phyloP scores from a whole-genome alignment of 805 yeast genomes.

The Torulaspora delbrueckii region DNA sequence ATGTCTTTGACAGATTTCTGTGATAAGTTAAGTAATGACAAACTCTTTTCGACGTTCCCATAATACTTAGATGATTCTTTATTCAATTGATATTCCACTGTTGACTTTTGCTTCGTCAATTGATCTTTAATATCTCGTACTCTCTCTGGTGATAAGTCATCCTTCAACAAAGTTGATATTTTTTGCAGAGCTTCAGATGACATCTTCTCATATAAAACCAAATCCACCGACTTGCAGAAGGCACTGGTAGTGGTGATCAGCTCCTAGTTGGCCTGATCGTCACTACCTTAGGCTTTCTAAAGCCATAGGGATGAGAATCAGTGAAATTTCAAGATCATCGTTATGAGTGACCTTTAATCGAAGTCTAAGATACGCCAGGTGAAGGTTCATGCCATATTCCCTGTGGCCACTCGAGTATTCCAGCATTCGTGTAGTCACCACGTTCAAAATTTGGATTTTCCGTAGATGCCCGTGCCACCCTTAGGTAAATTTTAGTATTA shows the following conservation, averaged over 20 bases:
- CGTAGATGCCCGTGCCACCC: slow-evolving; percentile 51
- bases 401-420: slow-evolving; percentile 52
- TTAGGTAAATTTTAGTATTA: slow-evolving; percentile 42
- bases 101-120: slow-evolving; percentile 61
- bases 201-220: slow-evolving; percentile 8
- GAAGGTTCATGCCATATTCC: slow-evolving; percentile 49
- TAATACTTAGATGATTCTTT: slow-evolving; percentile 63
- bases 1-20: slow-evolving; percentile 48
- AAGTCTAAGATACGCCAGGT: slow-evolving; percentile 45
- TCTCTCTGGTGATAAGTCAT: slow-evolving; percentile 50
- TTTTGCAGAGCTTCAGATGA: slow-evolving; percentile 26
- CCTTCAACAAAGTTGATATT: slow-evolving; percentile 35
- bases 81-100: slow-evolving; percentile 69
- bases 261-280: neutral
- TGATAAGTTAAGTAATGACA: slow-evolving; percentile 37
- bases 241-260: neutral
- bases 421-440: slow-evolving; percentile 68
- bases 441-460: slow-evolving; percentile 36
- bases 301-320: neutral
- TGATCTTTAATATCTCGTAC: slow-evolving; percentile 51
- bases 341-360: neutral
- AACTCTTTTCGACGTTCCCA: slow-evolving; percentile 46
- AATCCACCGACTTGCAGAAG: too few relatives aligned
- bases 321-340: neutral
- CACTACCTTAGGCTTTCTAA: neutral